Evolutionary conservation across 352 stramenopile genomes (phyloP), one percentile per base, ranked within the genome.

Genomic region (Phytophthora hybrid): DNA sequence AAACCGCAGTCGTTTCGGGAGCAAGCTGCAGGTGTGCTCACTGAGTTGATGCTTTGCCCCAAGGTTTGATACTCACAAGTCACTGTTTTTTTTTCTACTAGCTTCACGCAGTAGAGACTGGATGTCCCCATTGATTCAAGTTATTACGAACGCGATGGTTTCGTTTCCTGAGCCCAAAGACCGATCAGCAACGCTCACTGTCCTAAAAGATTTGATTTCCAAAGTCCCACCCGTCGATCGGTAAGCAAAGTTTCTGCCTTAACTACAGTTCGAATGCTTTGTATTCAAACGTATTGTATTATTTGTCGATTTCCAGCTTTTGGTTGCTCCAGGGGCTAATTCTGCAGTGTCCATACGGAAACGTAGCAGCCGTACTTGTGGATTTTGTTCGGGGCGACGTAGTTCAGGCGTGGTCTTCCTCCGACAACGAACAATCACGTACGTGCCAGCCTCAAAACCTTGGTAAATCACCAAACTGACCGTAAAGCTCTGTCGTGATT

Each of bases 101-200:
- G 83, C 68, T 19, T 85, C 87, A 59, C 59, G 57, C 5, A 39
- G 69, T 0, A 67, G 78, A 32, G 83, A 92, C 59, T 93, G 86
- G 88, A 61, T 93, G 10, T 80, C 78, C 53, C 75, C 82, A 10
- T 63, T 93, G 14, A 71, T 92, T 19, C 81, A 94, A 61, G 78
- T 90, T 1, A 73, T 87, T 19, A 90, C 84, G 2, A 93, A 90
- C 21, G 78, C 81, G n/a, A 93, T 94, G 82, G 79, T 94, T 8
- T 88, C 84, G 18, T 87, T 88, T 62, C 69, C 77, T 19, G 79
- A 92, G 3, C 52, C 73, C 14, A 73, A 32, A 0, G 77, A 91
- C 13, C 82, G 84, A 19, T 76, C 82, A 16, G 44, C 73, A 44
- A 65, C 80, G 3, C 73, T 94, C 5, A 23, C 4, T 4, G 72